Percentiles rank a stretch among this genome's conserved stretches.
phyloP scores from a whole-genome alignment of 2,329 filamentous ascomycete genomes.

The Ophiostoma quercus region DNA sequence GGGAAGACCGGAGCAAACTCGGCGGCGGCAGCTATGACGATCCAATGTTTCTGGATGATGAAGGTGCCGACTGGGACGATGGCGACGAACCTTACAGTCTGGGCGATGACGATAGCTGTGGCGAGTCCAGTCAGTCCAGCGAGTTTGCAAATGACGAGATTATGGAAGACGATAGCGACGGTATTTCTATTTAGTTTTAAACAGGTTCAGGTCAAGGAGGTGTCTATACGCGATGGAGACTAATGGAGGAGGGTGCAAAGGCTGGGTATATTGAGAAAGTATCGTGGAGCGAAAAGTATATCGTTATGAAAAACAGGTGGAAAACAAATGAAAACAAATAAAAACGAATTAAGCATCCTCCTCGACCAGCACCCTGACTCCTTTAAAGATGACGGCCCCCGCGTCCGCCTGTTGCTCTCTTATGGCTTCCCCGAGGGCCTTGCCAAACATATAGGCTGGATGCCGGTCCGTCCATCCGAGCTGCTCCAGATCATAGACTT shows the following conservation, averaged over 20 bases:
- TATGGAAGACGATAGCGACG: neutral
- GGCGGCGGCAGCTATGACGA: neutral
- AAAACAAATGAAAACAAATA: too few species aligned
- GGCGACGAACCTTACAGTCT: neutral
- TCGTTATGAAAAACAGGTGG: too few species aligned
- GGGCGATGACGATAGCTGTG: neutral
- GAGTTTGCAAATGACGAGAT: neutral
- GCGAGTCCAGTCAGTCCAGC: neutral
- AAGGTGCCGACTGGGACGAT: neutral
- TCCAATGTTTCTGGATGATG: neutral
- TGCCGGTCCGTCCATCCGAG: constrained; percentile 34
- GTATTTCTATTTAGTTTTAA: neutral
- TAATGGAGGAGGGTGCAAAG: neutral
- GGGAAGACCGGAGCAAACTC: too few species aligned
- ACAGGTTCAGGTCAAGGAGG: neutral
- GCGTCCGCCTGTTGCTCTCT: constrained; percentile 31
- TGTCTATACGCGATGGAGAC: neutral
- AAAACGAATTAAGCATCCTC: neutral
- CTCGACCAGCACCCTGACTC: constrained; percentile 20
- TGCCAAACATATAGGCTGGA: constrained; percentile 33
- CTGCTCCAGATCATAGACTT: constrained; percentile 34
- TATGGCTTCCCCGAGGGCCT: constrained; percentile 32
- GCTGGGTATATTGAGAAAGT: neutral
- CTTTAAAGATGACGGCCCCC: constrained; percentile 6
- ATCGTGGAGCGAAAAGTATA: too few species aligned